Percentiles rank a stretch among this genome's conserved stretches.
Conservation (phyloP, 805 yeast species). For the Yamadazyma philogaea region DNA sequence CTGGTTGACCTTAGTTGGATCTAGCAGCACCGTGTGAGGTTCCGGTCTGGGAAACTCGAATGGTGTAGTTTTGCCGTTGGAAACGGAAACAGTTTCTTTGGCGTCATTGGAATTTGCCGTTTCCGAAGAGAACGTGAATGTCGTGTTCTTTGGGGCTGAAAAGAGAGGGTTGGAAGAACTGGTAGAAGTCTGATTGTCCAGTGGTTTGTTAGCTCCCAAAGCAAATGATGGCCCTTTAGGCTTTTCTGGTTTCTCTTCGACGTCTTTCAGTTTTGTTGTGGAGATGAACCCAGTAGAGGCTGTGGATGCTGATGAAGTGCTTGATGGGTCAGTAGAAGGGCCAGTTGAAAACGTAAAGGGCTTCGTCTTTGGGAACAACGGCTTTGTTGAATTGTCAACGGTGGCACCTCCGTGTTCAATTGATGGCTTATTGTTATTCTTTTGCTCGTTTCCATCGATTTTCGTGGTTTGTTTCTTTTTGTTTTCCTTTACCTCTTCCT, state of each 20-base stretch:
- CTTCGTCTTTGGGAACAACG: background rate
- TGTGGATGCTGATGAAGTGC: background rate
- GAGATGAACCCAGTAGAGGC: background rate
- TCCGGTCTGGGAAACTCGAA: conserved; percentile 24
- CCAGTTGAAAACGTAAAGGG: background rate
- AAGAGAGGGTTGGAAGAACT: background rate
- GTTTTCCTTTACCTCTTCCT: background rate
- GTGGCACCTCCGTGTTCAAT: background rate
- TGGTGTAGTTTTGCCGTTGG: background rate
- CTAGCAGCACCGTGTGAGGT: conserved; percentile 17
- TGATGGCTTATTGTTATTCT: background rate
- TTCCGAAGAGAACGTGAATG: background rate
- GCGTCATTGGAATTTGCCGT: background rate
- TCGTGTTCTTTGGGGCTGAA: background rate
- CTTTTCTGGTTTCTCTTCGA: background rate
- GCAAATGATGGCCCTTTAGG: background rate
- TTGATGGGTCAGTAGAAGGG: background rate
- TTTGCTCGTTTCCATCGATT: background rate
- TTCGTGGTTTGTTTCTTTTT: background rate
- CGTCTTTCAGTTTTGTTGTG: background rate
- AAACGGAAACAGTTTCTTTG: background rate
- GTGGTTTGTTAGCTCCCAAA: background rate
- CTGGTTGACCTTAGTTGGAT: conserved; percentile 22
- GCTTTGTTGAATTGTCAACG: background rate
- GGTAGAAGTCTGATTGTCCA: background rate